Base-by-base conservation (phyloP, 768 basidiomycete genomes). In the Amanita rubescens region DNA sequence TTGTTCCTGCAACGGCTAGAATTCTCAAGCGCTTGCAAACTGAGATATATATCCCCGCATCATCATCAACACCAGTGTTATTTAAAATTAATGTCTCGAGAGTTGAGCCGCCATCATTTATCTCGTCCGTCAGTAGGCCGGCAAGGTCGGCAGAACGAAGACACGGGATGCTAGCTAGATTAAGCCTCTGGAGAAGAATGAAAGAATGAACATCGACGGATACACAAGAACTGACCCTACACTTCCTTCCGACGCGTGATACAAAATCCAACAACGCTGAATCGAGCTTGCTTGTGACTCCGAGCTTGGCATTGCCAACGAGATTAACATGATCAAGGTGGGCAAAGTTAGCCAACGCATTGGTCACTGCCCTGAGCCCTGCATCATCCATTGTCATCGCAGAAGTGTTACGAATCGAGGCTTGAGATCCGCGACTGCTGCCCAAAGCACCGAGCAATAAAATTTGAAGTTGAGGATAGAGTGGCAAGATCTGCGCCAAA, bases 271-370 rank as follows among this genome's bases (percentile, higher is more conserved):
- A 58, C 4, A 86, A 60, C 1, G 78, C 66, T 3, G 68, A 59
- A 7, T 67, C 61, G 45, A 57, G 60, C 43, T 64, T 62, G 6
- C 70, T 65, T 0, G 63, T 60, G n/a, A 68, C 49, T 6, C 80
- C 80, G 15, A 88, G 62, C 54, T 82, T 85, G 5, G 72, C 70
- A 59, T 87, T 88, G 6, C 81, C 81, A 6, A 83, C 84, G 7
- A 88, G 68, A 60, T 67, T 87, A 46, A 88, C 53, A 55, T 69
- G 74, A 51, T 82, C 77, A 22, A 88, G 66, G 20, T 62, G 55
- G 10, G 57, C 38, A 55, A 67, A 73, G 0, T 55, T 47, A 19
- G 63, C 65, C 35, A 85, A 60, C 17, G 68, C 54, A 4, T 68
- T 65, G 5, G 79, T 77, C 38, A 86, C 66, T 17, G 63, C 63